Base-by-base conservation (phyloP, 2,329 filamentous ascomycete species). In the Orbilia oligospora region DNA sequence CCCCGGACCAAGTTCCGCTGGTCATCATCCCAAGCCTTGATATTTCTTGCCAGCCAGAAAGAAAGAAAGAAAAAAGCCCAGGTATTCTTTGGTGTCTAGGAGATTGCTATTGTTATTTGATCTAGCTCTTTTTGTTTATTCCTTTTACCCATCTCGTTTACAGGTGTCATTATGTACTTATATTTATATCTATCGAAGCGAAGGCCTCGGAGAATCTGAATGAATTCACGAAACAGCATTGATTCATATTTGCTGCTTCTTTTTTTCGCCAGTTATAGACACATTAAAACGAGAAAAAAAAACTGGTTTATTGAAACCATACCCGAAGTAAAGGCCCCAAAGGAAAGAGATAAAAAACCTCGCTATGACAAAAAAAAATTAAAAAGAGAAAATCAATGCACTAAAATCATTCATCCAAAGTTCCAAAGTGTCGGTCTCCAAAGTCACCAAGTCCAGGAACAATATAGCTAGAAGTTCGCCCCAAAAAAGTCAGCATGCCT, bases 391-490 rank as follows among this genome's bases (percentile, higher is more conserved):
- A 30, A 20, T 8, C 22, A 41, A 14, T 20, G 3, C 18, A 1
- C 0, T 20, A 20, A 38, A 63, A 56, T 71, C 46, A 78, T 22
- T 78, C 75, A 18, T 78, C 71, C 53, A 78, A 66, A 10, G 97
- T 89, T 71, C 95, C 97, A 85, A 97, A 98, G 85, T 96, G 98
- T 81, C 95, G 89, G 84, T 98, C 95, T 77, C 95, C 95, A 85
- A 98, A 98, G 84, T 98, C 95, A 81, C 95, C 95, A 18, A 98
- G 88, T 30, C 95, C 95, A 30, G 95, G 95, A 69, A 97, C 90
- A 83, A 98, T 98, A 84, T 97, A 98, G 85, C 95, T 98, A 84
- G 80, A 81, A 41, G 24, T 8, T n/a, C 5, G 5, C 30, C 30
- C 55, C 24, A 49, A 79, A 87, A 84, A n/a, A 87, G 86, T 81